A percentile compares a stretch with the other conserved stretches of the same genome.
Conservation (phyloP, 805 yeast genomes). For the Suhomyces vadensis region DNA sequence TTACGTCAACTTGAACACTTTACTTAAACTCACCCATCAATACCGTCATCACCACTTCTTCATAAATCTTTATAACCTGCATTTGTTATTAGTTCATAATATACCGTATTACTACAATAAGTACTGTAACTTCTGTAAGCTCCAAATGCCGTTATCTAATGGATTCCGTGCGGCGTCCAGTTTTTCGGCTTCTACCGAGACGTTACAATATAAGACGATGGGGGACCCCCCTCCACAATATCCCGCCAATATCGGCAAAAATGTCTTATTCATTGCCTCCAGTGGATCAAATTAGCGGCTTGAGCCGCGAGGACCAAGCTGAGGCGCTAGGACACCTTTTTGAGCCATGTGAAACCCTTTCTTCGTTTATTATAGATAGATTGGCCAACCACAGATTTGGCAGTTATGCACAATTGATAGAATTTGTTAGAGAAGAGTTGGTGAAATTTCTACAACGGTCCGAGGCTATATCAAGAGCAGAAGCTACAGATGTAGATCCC, state of each 20-base stretch:
- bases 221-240: too few relatives aligned
- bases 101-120: background rate
- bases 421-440: conserved; percentile 41
- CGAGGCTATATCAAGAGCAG: conserved; percentile 22
- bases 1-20: conserved; percentile 48
- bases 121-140: background rate
- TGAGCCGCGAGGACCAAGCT: conserved; percentile 27
- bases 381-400: conserved; percentile 17
- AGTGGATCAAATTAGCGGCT: conserved; percentile 3
- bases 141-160: too few relatives aligned
- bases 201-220: background rate
- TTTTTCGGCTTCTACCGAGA: background rate
- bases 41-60: background rate
- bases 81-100: background rate
- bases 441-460: conserved; percentile 28
- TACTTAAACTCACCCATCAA: conserved; percentile 21
- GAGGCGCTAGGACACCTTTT: conserved; percentile 57
- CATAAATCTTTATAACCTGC: background rate
- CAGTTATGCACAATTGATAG: conserved; percentile 44
- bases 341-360: conserved; percentile 58
- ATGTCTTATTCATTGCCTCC: conserved; percentile 6
- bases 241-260: too few relatives aligned
- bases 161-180: too few relatives aligned
- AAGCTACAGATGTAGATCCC: conserved; percentile 20
- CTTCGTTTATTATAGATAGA: conserved; percentile 33